Percentiles rank a stretch among this genome's conserved stretches.
Evolutionary conservation across 2,329 filamentous ascomycete genomes (phyloP).

Genomic region (Epichloe sp.): DNA sequence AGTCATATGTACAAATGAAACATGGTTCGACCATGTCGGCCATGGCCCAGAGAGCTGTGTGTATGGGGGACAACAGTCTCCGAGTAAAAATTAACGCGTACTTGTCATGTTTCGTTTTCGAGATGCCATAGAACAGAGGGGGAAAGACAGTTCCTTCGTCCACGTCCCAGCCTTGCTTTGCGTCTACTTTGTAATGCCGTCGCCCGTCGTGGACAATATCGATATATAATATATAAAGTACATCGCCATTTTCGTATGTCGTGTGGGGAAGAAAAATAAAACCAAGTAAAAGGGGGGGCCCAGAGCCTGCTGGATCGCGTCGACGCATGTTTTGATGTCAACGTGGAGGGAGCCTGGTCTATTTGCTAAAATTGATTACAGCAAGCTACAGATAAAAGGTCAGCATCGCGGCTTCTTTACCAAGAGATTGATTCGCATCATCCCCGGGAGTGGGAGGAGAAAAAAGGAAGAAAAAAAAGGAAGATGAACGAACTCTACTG

Average conservation of each 20-base stretch:
- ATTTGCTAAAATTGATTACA: constrained; percentile 37
- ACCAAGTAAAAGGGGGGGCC: background rate
- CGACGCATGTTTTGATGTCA: background rate
- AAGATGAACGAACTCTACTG: constrained; percentile 37
- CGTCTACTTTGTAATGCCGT: background rate
- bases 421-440: background rate
- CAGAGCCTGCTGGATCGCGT: constrained; percentile 2
- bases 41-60: background rate
- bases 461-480: background rate
- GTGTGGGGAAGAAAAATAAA: background rate
- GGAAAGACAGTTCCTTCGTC: background rate
- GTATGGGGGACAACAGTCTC: background rate
- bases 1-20: constrained; percentile 2
- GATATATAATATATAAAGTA: constrained; percentile 1
- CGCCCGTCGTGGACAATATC: background rate
- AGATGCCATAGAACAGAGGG: background rate
- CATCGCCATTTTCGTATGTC: background rate
- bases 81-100: background rate
- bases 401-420: background rate
- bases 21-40: background rate
- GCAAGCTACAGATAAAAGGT: constrained; percentile 23
- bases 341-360: constrained; percentile 2
- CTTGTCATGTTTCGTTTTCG: background rate
- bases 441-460: background rate
- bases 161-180: background rate